phyloP scores from a whole-genome alignment of 352 stramenopile species.

The Globisporangium barbulae region DNA sequence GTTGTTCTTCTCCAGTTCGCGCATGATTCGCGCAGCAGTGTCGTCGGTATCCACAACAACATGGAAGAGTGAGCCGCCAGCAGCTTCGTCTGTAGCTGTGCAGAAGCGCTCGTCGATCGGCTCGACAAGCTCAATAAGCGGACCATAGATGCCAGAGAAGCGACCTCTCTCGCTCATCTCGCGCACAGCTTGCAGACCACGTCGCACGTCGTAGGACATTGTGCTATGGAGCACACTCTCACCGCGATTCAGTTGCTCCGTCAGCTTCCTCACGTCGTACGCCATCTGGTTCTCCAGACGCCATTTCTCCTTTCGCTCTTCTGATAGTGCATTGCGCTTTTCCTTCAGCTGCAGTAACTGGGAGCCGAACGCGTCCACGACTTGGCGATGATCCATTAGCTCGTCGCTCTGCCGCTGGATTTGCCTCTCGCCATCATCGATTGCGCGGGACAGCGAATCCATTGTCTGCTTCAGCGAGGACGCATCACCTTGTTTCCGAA shows the following conservation, averaged over 20 bases:
- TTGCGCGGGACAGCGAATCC: conserved; percentile 35
- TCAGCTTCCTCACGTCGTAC: conserved; percentile 71
- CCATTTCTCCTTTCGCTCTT: conserved; percentile 82
- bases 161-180: conserved; percentile 84
- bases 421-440: conserved; percentile 43
- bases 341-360: conserved; percentile 75
- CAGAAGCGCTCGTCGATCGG: conserved; percentile 89
- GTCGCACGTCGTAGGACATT: conserved; percentile 84
- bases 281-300: conserved; percentile 74
- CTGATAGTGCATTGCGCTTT: conserved; percentile 69
- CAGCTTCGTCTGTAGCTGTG: conserved; percentile 94
- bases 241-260: conserved; percentile 65
- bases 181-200: conserved; percentile 77
- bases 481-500: conserved; percentile 57
- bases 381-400: conserved; percentile 46
- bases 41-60: conserved; percentile 98
- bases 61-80: conserved; percentile 96
- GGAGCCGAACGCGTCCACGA: conserved; percentile 46
- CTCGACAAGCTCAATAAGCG: conserved; percentile 96
- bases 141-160: conserved; percentile 88
- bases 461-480: conserved; percentile 36
- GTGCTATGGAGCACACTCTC: conserved; percentile 79
- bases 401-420: conserved; percentile 43
- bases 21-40: conserved; percentile 94
- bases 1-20: conserved; percentile 92